These are phyloP conservation scores for Linum usitatissimum DNA, from an alignment of 345 rosid species.

Conservation along the genomic window DNA sequence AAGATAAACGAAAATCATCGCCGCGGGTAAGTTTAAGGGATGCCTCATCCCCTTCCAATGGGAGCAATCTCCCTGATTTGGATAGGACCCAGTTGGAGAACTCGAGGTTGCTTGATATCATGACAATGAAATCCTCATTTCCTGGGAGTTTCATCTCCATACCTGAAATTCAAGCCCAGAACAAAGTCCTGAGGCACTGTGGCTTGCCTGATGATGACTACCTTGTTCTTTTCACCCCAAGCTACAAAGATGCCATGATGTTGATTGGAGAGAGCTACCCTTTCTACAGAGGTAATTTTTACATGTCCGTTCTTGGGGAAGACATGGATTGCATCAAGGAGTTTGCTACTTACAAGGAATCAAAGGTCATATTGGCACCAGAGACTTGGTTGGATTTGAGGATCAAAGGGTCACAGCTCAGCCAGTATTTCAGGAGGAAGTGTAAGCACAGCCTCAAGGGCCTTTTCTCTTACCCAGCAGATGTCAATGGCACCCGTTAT, in stretches of 20 bases:
- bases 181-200: constrained; percentile 50
- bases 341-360: constrained; percentile 52
- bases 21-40: constrained; percentile 31
- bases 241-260: constrained; percentile 57
- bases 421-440: constrained; percentile 60
- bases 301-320: constrained; percentile 39
- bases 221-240: constrained; percentile 57
- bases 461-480: constrained; percentile 52
- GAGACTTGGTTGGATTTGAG: constrained; percentile 66
- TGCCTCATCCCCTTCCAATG: constrained; percentile 24
- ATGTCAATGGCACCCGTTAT: constrained; percentile 40
- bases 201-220: constrained; percentile 47
- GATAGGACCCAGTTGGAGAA: constrained; percentile 50
- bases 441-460: constrained; percentile 59
- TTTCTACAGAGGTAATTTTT: constrained; percentile 53
- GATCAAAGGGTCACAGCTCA: constrained; percentile 65
- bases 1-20: constrained; percentile 19
- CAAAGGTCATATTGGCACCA: constrained; percentile 52
- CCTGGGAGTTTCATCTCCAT: constrained; percentile 61
- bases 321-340: constrained; percentile 41
- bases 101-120: constrained; percentile 53
- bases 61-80: constrained; percentile 36
- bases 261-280: constrained; percentile 68
- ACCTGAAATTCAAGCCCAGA: constrained; percentile 59
- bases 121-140: constrained; percentile 54